Base-by-base conservation (phyloP, 169 alveolate genomes). In the Toxoplasma gondii region DNA sequence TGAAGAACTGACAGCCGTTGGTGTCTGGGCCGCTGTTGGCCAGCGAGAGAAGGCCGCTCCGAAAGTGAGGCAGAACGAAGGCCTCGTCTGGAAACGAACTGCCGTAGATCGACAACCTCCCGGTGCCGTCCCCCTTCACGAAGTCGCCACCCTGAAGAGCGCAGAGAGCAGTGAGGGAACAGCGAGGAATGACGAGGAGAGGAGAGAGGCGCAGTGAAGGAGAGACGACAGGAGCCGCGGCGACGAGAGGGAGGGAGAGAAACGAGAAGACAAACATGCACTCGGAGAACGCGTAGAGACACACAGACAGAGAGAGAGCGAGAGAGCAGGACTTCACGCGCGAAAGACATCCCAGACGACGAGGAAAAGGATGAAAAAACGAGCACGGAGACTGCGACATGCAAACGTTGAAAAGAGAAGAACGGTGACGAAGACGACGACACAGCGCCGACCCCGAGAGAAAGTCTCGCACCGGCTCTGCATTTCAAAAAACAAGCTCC, bases 111-210 rank as follows among this genome's bases (percentile, higher is more conserved):
- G 99, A 97, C 96, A 96, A 97, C 70, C 99, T 99, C 43, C 99
- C 99, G 31, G 99, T 97, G 80, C 99, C 99, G 97, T 99, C 98
- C 78, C 98, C 98, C 94, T 96, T 97, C 88, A 99, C 98, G 94
- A 99, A 98, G 96, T 99, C 99, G 54, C 99, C 99, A 36, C 99
- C 99, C 97, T 99, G 99, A 70, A 88, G 45, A 36, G 36, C 43
- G 44, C 2, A 7, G 74, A 1, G 69, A 34, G 69, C 12, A 41
- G 41, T 43, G 39, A 24, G 12, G 88, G 44, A 43, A 22, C 29
- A 91, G 2, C 49, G 84, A 12, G 38, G 31, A 39, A 45, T 16
- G 90, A 7, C n/a, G 81, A 43, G 64, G 29, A 29, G 31, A 84
- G n/a, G 44, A 36, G n/a, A 74, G 44, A 74, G 44, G n/a, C 12